phyloP scores from a whole-genome alignment of 208 protist genomes.

The Tritrichomonas foetus region DNA sequence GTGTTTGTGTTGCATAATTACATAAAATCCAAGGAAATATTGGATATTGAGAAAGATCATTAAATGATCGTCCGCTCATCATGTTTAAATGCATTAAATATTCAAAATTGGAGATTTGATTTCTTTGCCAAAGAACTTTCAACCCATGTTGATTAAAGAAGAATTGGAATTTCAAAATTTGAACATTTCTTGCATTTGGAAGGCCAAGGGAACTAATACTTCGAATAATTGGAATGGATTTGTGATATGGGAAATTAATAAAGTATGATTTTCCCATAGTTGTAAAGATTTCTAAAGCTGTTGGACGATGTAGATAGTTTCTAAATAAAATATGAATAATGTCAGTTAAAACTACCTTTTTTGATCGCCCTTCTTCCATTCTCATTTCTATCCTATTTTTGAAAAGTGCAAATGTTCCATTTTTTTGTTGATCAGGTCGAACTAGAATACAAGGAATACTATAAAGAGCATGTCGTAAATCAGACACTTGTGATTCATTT shows the following conservation, averaged over 20 bases:
- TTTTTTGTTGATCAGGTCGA: not conserved
- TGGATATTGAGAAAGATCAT: not conserved
- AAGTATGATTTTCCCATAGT: not conserved
- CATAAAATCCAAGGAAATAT: not conserved
- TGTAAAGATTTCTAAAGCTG: not conserved
- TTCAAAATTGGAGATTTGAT: not conserved
- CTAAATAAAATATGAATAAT: not conserved
- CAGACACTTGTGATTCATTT: too few relatives aligned
- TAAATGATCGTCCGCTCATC: not conserved
- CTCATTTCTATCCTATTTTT: not conserved
- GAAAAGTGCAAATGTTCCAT: not conserved
- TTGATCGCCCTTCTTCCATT: not conserved
- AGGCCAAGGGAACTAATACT: not conserved
- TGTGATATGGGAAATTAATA: not conserved
- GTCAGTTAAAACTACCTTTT: not conserved
- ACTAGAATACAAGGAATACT: too few relatives aligned
- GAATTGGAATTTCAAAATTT: not conserved
- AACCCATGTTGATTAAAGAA: too few relatives aligned
- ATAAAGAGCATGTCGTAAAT: too few relatives aligned
- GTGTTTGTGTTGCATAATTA: not conserved
- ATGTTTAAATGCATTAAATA: not conserved
- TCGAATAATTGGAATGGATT: not conserved
- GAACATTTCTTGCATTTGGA: not conserved
- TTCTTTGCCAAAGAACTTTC: not conserved
- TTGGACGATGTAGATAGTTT: not conserved